A percentile compares a stretch with the other conserved stretches of the same genome.
Evolutionary conservation across 2,329 filamentous ascomycete species (phyloP).

Genomic region (Ophiostoma sp.): DNA sequence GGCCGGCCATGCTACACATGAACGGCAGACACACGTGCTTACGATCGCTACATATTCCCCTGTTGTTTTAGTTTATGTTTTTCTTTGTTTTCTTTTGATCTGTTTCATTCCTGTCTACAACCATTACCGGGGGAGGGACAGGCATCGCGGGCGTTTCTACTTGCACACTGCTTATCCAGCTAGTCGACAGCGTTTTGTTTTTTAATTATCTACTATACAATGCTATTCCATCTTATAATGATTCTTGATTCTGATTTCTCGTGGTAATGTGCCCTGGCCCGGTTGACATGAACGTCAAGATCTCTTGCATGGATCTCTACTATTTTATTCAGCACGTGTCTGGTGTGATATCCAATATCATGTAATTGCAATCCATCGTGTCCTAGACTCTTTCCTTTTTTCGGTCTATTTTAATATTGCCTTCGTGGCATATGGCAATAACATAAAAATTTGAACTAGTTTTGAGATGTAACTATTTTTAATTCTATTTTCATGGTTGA

Average conservation of each 20-base stretch:
- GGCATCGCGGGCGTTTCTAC: not conserved
- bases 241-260: too few relatives aligned
- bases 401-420: too few relatives aligned
- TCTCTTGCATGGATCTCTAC: not conserved
- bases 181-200: not conserved
- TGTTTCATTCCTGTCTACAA: not conserved
- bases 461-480: too few relatives aligned
- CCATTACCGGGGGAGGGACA: not conserved
- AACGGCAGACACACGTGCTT: conserved; percentile 7
- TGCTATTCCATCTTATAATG: not conserved
- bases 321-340: too few relatives aligned
- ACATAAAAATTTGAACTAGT: too few relatives aligned
- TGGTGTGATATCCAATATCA: too few relatives aligned
- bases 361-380: too few relatives aligned
- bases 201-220: not conserved
- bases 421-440: too few relatives aligned
- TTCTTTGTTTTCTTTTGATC: not conserved
- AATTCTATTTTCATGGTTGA: too few relatives aligned
- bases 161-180: not conserved
- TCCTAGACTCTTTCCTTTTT: too few relatives aligned
- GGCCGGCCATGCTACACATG: not conserved
- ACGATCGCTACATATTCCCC: conserved; percentile 10
- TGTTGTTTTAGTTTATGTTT: not conserved
- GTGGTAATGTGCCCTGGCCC: too few relatives aligned
- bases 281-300: not conserved